Conservation (phyloP, 768 basidiomycete species). For the Cantharellus anzutake region DNA sequence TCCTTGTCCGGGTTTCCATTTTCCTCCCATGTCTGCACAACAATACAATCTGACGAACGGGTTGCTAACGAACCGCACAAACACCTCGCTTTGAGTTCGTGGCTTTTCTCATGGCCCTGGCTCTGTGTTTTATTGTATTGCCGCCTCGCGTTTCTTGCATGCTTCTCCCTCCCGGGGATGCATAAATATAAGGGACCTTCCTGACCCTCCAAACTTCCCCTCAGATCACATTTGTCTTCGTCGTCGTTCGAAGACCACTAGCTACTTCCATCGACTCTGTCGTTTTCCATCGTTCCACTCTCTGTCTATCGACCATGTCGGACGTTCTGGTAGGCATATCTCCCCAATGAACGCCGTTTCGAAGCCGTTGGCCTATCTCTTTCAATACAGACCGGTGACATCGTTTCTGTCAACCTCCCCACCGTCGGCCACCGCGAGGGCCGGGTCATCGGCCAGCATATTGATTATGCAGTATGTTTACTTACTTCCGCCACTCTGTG, state of each 20-base stretch:
- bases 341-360: background rate
- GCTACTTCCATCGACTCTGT: background rate
- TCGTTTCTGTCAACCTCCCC: slow-evolving; percentile 57
- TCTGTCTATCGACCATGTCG: background rate
- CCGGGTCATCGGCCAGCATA: slow-evolving; percentile 56
- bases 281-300: background rate
- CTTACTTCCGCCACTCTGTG: background rate
- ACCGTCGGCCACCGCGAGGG: slow-evolving; percentile 50
- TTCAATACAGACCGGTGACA: slow-evolving; percentile 34
- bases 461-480: slow-evolving; percentile 43
- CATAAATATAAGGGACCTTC: slow-evolving; percentile 2
- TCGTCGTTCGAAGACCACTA: background rate
- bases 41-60: too few species aligned
- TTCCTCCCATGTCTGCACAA: too few species aligned
- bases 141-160: slow-evolving; percentile 1
- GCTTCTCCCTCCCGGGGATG: background rate
- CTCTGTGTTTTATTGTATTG: background rate
- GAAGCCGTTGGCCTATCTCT: background rate
- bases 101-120: too few species aligned
- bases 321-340: background rate
- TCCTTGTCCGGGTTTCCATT: too few species aligned
- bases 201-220: background rate
- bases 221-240: background rate
- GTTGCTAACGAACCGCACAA: too few species aligned
- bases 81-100: too few species aligned